Percentiles rank a stretch among this genome's conserved stretches.
Evolutionary conservation across 2,329 filamentous ascomycete species (phyloP).

Genomic region (Cladosporium sp.): DNA sequence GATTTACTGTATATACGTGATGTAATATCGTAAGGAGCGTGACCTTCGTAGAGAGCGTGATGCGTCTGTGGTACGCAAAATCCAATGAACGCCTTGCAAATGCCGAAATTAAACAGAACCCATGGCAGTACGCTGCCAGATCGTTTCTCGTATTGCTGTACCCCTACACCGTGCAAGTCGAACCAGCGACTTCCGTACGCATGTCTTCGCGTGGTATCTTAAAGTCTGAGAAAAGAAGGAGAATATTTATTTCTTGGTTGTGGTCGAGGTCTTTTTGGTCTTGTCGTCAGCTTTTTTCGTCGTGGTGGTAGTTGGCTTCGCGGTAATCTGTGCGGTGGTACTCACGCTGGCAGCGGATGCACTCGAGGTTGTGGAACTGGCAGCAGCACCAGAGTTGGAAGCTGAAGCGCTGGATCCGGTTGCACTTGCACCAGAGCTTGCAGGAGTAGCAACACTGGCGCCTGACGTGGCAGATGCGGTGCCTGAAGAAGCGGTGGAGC

Average conservation of each 20-base stretch:
- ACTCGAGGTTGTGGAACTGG: background rate
- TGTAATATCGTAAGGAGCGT: no score
- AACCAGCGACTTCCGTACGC: background rate
- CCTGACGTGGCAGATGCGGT: background rate
- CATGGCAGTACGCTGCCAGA: background rate
- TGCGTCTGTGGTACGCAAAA: background rate
- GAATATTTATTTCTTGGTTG: background rate
- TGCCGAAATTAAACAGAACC: background rate
- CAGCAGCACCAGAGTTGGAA: background rate
- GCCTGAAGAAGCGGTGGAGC: background rate
- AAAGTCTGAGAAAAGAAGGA: no score
- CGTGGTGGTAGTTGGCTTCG: background rate
- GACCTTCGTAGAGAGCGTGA: no score
- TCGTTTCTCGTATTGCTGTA: background rate
- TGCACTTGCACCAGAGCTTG: background rate
- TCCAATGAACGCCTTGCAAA: background rate
- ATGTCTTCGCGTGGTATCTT: background rate
- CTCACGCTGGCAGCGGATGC: background rate
- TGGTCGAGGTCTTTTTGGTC: background rate
- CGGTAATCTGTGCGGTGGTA: background rate
- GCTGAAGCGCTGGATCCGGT: background rate
- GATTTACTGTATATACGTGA: no score
- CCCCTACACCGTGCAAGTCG: background rate
- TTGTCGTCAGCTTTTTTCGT: slow-evolving; percentile 1
- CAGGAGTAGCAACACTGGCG: background rate